Conservation (phyloP, 192 early-diverging fungal genomes). For the Entophlyctis helioformis region DNA sequence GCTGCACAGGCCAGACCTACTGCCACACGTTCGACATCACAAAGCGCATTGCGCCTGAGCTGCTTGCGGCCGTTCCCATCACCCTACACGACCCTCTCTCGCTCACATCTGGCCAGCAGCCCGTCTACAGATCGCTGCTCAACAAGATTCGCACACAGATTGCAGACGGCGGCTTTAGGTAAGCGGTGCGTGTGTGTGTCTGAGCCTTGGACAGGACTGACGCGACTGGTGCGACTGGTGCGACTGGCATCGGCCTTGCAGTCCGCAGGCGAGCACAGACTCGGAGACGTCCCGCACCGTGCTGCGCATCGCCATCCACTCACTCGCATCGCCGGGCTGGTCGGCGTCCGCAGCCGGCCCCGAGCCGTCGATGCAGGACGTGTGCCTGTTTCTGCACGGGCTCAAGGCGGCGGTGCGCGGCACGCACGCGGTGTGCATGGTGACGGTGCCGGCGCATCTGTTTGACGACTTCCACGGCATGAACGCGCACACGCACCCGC, state of each 20-base stretch:
- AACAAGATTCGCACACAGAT: constrained; percentile 41
- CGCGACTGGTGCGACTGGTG: too few relatives aligned
- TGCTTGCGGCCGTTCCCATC: constrained; percentile 40
- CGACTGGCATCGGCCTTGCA: too few relatives aligned
- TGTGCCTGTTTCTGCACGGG: constrained; percentile 45
- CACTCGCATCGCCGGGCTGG: constrained; percentile 75
- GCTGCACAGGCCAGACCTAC: too few relatives aligned
- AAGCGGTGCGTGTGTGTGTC: too few relatives aligned
- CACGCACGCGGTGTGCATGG: constrained; percentile 59
- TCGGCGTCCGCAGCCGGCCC: too few relatives aligned
- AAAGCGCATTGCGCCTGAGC: constrained; percentile 48
- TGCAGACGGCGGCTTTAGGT: constrained; percentile 57
- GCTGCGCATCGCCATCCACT: constrained; percentile 70
- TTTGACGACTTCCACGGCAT: constrained; percentile 36
- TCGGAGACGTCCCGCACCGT: constrained; percentile 25
- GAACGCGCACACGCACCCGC: constrained; percentile 7
- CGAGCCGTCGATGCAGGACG: too few relatives aligned
- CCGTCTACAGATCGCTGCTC: constrained; percentile 19
- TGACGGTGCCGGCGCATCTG: constrained; percentile 71
- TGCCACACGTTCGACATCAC: constrained; percentile 82
- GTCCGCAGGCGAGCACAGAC: too few relatives aligned
- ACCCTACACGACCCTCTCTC: too few relatives aligned
- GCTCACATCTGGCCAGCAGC: too few relatives aligned
- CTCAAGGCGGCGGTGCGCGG: constrained; percentile 68
- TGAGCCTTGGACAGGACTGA: too few relatives aligned